These are phyloP conservation scores for Phytomonas sp. DNA, from an alignment of 208 protist species.

Conservation along the genomic window DNA sequence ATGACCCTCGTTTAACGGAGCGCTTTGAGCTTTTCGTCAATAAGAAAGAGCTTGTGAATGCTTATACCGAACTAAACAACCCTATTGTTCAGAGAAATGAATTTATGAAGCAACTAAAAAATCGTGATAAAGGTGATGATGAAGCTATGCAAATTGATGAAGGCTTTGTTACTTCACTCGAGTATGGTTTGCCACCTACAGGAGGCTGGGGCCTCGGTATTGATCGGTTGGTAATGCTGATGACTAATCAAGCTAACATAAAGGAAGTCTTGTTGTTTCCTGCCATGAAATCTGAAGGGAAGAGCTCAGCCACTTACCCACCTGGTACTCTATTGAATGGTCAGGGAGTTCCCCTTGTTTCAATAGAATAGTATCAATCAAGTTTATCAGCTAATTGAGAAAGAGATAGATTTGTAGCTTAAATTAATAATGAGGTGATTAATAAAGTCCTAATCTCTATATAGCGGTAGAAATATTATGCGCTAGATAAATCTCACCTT, in stretches of 20 bases:
- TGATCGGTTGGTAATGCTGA: conserved; percentile 99
- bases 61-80: conserved; percentile 99
- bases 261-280: conserved; percentile 95
- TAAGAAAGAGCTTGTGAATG: conserved; percentile 97
- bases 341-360: conserved; percentile 62
- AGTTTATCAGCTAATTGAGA: neutral
- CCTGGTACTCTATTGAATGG: conserved; percentile 64
- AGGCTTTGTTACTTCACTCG: conserved; percentile 94
- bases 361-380: conserved; percentile 17
- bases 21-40: conserved; percentile 99
- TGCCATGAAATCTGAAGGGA: conserved; percentile 86
- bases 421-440: neutral
- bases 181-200: conserved; percentile 99
- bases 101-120: conserved; percentile 95
- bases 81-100: conserved; percentile 97
- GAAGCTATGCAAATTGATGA: conserved; percentile 98
- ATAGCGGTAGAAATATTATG: neutral
- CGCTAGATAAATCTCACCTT: neutral
- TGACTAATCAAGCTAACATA: conserved; percentile 98
- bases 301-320: conserved; percentile 33
- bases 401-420: neutral
- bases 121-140: conserved; percentile 94
- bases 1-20: conserved; percentile 93
- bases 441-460: neutral
- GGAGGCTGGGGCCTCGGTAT: conserved; percentile 99